Conservation (phyloP, 1,284 basidiomycete genomes). For the Apiotrichum veenhuisii region DNA sequence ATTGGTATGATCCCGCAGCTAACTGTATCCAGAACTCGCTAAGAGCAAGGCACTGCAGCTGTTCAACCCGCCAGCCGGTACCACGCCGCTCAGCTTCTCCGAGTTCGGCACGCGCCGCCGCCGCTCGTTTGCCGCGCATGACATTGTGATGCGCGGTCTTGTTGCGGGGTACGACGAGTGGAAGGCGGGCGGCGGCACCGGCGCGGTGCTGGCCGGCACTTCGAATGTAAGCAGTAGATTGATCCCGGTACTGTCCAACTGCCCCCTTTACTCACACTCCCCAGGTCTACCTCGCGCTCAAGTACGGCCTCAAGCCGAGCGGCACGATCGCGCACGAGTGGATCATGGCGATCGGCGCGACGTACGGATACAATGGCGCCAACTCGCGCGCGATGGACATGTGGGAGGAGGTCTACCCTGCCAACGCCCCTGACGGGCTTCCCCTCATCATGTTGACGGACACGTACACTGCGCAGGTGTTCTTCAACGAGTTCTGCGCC, state of each 20-base stretch:
- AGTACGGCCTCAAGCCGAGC: slow-evolving; percentile 64
- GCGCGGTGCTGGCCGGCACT: slow-evolving; percentile 71
- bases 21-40: slow-evolving; percentile 55
- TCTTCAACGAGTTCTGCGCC: slow-evolving; percentile 69
- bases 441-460: slow-evolving; percentile 80
- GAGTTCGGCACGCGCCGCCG: slow-evolving; percentile 92
- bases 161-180: slow-evolving; percentile 61
- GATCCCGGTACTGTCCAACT: background rate
- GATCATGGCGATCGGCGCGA: slow-evolving; percentile 89
- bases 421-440: slow-evolving; percentile 48
- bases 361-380: slow-evolving; percentile 71
- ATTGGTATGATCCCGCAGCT: too few relatives aligned
- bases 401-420: slow-evolving; percentile 75
- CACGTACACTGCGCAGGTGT: slow-evolving; percentile 80
- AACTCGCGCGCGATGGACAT: slow-evolving; percentile 71
- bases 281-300: slow-evolving; percentile 74
- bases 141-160: slow-evolving; percentile 69
- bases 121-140: slow-evolving; percentile 74
- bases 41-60: slow-evolving; percentile 67
- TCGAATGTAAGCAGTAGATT: slow-evolving; percentile 76
- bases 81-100: slow-evolving; percentile 68
- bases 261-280: too few relatives aligned
- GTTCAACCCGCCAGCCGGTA: slow-evolving; percentile 50
- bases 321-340: slow-evolving; percentile 93
- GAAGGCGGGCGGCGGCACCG: slow-evolving; percentile 36